These are phyloP conservation scores for Tetramitus jugosus DNA, from an alignment of 208 protist species.

Conservation along the genomic window DNA sequence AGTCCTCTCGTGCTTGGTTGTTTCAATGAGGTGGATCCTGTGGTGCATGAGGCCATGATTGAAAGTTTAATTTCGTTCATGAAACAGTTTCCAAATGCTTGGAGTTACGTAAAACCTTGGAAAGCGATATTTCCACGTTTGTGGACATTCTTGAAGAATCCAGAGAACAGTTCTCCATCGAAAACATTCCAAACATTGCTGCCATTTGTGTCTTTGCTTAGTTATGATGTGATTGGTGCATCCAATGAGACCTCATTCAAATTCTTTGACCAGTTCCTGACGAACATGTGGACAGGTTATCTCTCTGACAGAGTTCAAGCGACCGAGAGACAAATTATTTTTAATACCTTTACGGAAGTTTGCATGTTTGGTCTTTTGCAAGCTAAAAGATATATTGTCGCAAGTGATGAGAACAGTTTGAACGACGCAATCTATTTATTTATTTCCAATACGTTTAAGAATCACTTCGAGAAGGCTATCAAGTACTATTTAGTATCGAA, in stretches of 20 bases:
- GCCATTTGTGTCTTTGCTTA: not conserved
- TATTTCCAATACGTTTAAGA: too few relatives aligned
- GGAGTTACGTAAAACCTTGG: not conserved
- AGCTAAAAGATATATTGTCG: not conserved
- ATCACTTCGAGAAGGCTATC: too few relatives aligned
- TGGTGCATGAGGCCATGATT: not conserved
- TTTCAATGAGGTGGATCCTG: not conserved
- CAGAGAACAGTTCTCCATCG: not conserved
- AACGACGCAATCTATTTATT: too few relatives aligned
- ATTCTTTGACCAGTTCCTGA: not conserved
- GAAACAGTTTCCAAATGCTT: not conserved
- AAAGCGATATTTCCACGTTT: not conserved
- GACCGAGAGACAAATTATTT: not conserved
- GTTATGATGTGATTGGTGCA: not conserved
- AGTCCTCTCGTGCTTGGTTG: not conserved
- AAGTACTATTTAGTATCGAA: too few relatives aligned
- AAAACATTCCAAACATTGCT: not conserved
- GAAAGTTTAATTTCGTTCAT: conserved; percentile 1
- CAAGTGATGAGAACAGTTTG: too few relatives aligned
- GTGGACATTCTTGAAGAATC: not conserved
- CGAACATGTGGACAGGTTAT: not conserved
- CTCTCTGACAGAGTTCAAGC: not conserved
- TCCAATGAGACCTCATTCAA: not conserved
- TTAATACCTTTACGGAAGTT: not conserved
- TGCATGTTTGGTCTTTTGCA: not conserved